These are phyloP conservation scores for Bassia scoparia DNA, from an alignment of 148 eudicot species.

Conservation along the genomic window DNA sequence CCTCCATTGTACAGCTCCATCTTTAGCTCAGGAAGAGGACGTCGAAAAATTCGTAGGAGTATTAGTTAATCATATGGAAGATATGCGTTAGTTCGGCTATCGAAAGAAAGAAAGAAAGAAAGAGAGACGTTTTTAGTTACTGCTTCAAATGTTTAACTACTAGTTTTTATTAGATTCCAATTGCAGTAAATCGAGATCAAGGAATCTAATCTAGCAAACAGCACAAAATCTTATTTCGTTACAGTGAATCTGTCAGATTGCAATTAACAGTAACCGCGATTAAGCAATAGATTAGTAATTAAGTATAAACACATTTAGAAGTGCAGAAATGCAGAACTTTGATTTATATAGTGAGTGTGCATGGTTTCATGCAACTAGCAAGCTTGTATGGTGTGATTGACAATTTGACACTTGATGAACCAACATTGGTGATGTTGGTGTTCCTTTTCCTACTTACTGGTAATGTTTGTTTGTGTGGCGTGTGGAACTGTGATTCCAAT, in stretches of 20 bases:
- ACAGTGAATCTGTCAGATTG: conserved; percentile 18
- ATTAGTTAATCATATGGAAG: conserved; percentile 9
- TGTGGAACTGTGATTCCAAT: too few relatives aligned
- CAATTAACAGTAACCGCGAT: background rate
- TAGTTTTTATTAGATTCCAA: background rate
- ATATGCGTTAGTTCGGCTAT: background rate
- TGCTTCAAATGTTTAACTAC: conserved; percentile 15
- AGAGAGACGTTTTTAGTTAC: background rate
- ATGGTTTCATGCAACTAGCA: conserved; percentile 13
- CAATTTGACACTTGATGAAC: too few relatives aligned
- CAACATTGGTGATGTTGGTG: too few relatives aligned
- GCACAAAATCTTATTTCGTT: background rate
- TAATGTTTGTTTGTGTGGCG: too few relatives aligned
- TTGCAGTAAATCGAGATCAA: background rate
- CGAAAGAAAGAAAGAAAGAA: background rate
- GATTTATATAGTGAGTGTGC: background rate
- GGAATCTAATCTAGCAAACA: background rate
- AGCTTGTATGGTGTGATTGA: too few relatives aligned
- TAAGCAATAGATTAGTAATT: conserved; percentile 12
- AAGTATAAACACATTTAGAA: conserved; percentile 1
- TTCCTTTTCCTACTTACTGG: too few relatives aligned
- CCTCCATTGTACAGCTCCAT: background rate
- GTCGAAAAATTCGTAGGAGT: background rate
- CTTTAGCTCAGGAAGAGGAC: background rate
- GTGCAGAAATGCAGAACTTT: background rate